Conservation (phyloP, 768 basidiomycete species). For the Boletus reticulatus region DNA sequence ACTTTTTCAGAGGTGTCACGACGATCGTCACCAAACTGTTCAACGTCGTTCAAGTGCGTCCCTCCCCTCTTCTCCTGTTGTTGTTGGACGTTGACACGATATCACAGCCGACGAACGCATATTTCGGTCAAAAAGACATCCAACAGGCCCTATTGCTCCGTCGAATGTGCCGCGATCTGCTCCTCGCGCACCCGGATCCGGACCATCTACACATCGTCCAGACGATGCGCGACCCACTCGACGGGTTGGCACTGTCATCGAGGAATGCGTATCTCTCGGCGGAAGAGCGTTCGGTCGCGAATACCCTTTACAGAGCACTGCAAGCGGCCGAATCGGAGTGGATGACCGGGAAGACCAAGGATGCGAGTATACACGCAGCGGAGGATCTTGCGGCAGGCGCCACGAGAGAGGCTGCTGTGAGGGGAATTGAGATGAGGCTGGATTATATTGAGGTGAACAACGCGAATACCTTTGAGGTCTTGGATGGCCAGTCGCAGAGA, state of each 20-base stretch:
- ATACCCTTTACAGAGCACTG: constrained; percentile 68
- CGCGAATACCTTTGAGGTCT: constrained; percentile 64
- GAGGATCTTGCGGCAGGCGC: constrained; percentile 37
- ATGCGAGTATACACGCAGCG: constrained; percentile 47
- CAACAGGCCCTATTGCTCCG: constrained; percentile 90
- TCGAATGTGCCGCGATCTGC: constrained; percentile 73
- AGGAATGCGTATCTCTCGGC: constrained; percentile 80
- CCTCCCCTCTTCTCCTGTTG: background rate
- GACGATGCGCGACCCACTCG: constrained; percentile 65
- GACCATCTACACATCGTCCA: constrained; percentile 83
- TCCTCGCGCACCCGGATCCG: constrained; percentile 73
- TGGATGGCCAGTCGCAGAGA: constrained; percentile 37
- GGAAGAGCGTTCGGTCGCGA: constrained; percentile 61
- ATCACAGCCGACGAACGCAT: constrained; percentile 74
- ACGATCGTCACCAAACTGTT: constrained; percentile 95
- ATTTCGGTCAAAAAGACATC: constrained; percentile 98
- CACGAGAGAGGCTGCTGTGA: constrained; percentile 29
- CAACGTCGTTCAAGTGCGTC: constrained; percentile 79
- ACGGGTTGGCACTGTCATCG: constrained; percentile 84
- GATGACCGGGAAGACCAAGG: constrained; percentile 48
- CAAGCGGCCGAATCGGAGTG: constrained; percentile 54
- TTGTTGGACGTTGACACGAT: background rate
- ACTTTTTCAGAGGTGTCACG: constrained; percentile 93
- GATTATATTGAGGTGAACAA: constrained; percentile 94
- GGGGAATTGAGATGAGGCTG: constrained; percentile 53